phyloP scores from a whole-genome alignment of 2,329 filamentous ascomycete species.

The Talaromyces sp. region DNA sequence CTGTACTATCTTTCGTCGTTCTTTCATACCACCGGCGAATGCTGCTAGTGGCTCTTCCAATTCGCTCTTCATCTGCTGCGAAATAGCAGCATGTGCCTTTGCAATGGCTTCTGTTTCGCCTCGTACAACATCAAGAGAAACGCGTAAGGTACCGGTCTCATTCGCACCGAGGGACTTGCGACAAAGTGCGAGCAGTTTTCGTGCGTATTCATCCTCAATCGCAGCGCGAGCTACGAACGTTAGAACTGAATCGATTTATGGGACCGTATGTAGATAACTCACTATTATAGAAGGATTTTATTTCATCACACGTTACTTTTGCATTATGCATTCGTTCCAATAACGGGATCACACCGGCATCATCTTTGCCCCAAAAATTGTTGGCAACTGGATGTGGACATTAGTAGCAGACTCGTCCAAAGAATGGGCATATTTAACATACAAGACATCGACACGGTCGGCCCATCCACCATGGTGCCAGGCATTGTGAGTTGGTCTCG shows the following conservation, averaged over 20 bases:
- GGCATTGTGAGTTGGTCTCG: conserved; percentile 50
- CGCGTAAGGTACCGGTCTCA: conserved; percentile 77
- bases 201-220: conserved; percentile 94
- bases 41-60: conserved; percentile 89
- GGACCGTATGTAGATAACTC: conserved; percentile 28
- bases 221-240: conserved; percentile 68
- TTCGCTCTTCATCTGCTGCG: conserved; percentile 91
- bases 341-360: conserved; percentile 88
- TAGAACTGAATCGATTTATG: not conserved
- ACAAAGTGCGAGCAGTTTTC: conserved; percentile 80
- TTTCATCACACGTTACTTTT: conserved; percentile 90
- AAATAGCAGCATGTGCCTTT: conserved; percentile 87
- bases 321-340: conserved; percentile 92
- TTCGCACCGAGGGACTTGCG: conserved; percentile 86
- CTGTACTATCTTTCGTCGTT: conserved; percentile 93
- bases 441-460: conserved; percentile 68
- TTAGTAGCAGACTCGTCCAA: conserved; percentile 31
- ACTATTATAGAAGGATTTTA: conserved; percentile 87
- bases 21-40: conserved; percentile 93
- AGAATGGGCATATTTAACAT: conserved; percentile 27
- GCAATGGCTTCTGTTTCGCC: conserved; percentile 90
- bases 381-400: conserved; percentile 71
- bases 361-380: conserved; percentile 99
- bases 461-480: conserved; percentile 59
- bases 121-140: conserved; percentile 81